phyloP scores from a whole-genome alignment of 2,329 filamentous ascomycete species.

The Paraphaeosphaeria minitans region DNA sequence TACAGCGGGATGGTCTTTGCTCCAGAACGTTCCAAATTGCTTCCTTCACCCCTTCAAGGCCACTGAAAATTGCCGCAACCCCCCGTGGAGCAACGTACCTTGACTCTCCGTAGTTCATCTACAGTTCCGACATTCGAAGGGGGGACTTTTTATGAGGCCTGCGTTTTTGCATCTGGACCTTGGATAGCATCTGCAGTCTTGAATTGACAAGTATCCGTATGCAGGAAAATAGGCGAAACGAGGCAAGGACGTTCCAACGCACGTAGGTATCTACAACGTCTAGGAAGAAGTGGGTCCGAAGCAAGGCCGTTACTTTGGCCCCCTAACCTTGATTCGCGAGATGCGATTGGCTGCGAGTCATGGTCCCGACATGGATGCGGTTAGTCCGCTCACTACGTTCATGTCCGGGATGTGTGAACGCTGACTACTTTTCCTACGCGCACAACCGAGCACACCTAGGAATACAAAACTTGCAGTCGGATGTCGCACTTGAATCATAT shows the following conservation, averaged over 20 bases:
- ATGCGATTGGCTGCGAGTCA: background rate
- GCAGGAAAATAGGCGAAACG: background rate
- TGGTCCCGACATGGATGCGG: background rate
- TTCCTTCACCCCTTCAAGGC: background rate
- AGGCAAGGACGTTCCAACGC: background rate
- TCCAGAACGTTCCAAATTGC: background rate
- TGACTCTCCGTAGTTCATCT: conserved; percentile 57
- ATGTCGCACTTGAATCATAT: too few relatives aligned
- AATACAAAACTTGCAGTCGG: too few relatives aligned
- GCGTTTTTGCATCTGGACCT: background rate
- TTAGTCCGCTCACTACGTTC: background rate
- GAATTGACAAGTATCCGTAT: background rate
- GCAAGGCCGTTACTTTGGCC: background rate
- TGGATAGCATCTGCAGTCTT: background rate
- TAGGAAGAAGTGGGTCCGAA: background rate
- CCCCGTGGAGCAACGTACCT: conserved; percentile 43
- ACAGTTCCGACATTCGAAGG: conserved; percentile 58
- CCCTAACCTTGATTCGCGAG: background rate
- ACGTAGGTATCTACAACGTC: background rate
- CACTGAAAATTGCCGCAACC: background rate
- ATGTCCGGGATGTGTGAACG: background rate
- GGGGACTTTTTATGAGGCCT: conserved; percentile 56
- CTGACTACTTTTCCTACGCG: background rate
- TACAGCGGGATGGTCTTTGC: background rate
- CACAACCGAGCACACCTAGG: too few relatives aligned